These are phyloP conservation scores for Choiromyces venosus DNA, from an alignment of 495 filamentous ascomycete species.

Conservation along the genomic window DNA sequence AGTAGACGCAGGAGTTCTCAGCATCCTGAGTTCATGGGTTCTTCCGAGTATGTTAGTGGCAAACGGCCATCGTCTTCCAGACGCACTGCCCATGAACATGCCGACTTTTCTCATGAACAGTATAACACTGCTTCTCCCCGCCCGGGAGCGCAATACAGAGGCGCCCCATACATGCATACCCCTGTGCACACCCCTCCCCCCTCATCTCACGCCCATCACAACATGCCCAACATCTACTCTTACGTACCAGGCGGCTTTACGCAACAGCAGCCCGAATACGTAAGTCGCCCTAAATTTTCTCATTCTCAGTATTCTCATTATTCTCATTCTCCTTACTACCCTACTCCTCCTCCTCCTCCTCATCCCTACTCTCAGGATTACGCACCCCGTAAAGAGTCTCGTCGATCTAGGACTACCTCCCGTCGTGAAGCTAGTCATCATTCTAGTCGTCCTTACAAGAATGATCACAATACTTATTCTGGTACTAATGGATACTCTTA, in stretches of 20 bases:
- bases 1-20: conserved; percentile 34
- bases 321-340: conserved; percentile 9
- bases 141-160: conserved; percentile 33
- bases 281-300: conserved; percentile 35
- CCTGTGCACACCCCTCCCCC: conserved; percentile 42
- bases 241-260: conserved; percentile 42
- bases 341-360: conserved; percentile 18
- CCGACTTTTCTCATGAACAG: conserved; percentile 34
- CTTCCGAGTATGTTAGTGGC: conserved; percentile 33
- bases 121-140: conserved; percentile 38
- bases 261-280: conserved; percentile 40
- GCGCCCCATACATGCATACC: conserved; percentile 35
- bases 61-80: conserved; percentile 41
- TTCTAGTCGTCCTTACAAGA: background rate
- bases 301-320: conserved; percentile 17
- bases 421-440: background rate
- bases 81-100: conserved; percentile 33
- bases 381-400: background rate
- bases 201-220: conserved; percentile 37
- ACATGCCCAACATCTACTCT: conserved; percentile 40
- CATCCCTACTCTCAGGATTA: background rate
- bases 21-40: conserved; percentile 33
- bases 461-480: conserved; percentile 4
- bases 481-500: conserved; percentile 31
- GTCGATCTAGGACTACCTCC: background rate